phyloP scores from a whole-genome alignment of 805 yeast genomes.

The Candida pseudofarinosa region DNA sequence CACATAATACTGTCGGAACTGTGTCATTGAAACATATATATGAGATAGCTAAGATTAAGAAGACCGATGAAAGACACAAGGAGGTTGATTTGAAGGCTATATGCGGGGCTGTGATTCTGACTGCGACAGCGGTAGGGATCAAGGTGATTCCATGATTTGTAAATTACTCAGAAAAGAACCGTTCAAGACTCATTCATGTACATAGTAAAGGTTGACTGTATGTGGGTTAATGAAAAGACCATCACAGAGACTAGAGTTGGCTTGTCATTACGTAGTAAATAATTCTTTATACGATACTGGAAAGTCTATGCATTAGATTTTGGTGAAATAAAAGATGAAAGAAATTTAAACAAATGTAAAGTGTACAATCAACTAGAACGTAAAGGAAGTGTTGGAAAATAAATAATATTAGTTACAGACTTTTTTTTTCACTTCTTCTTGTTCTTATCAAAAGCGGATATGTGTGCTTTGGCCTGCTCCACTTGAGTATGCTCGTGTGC shows the following conservation, averaged over 20 bases:
- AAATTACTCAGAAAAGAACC: neutral
- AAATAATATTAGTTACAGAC: too few species aligned
- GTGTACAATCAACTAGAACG: neutral
- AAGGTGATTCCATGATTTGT: constrained; percentile 59
- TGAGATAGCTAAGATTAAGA: constrained; percentile 91
- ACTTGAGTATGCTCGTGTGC: constrained; percentile 85
- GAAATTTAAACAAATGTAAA: neutral
- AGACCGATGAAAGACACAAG: constrained; percentile 77
- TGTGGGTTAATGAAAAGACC: too few species aligned
- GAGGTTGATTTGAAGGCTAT: constrained; percentile 67
- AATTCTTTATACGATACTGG: too few species aligned
- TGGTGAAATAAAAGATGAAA: neutral
- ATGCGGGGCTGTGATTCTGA: constrained; percentile 76
- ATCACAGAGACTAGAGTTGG: too few species aligned
- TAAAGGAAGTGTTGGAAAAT: too few species aligned
- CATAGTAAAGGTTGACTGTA: too few species aligned
- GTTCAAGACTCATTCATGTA: neutral
- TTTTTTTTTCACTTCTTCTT: constrained; percentile 45
- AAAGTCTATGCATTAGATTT: neutral
- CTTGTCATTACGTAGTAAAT: too few species aligned
- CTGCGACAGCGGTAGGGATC: constrained; percentile 89
- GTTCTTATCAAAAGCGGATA: constrained; percentile 85
- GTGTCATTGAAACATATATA: constrained; percentile 82
- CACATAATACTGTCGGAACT: constrained; percentile 59
- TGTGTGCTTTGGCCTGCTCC: constrained; percentile 92